These are phyloP conservation scores for Nicotiana sylvestris DNA, from an alignment of 257 asterid genomes.

Conservation along the genomic window DNA sequence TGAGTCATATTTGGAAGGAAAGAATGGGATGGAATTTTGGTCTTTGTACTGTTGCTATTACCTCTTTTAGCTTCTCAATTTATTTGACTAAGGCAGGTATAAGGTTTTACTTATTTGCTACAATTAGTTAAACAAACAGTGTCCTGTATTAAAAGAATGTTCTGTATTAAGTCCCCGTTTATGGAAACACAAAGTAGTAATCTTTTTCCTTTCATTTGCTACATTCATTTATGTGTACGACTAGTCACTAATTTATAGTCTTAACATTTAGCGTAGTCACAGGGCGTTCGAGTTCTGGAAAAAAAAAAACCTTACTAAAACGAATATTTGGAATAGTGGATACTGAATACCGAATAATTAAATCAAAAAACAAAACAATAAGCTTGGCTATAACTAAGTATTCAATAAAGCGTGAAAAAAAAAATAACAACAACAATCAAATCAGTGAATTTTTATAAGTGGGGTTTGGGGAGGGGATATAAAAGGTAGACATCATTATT, in stretches of 20 bases:
- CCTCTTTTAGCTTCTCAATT: background rate
- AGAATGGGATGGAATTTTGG: background rate
- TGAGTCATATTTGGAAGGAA: background rate
- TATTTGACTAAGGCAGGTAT: background rate
- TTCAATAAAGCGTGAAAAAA: too few relatives aligned
- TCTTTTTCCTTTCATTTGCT: background rate
- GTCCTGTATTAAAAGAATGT: slow-evolving; percentile 1
- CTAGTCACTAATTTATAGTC: background rate
- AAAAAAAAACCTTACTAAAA: too few relatives aligned
- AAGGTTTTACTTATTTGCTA: background rate
- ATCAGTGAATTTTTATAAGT: too few relatives aligned
- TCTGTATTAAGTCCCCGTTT: background rate
- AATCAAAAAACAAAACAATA: too few relatives aligned
- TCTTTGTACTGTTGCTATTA: background rate
- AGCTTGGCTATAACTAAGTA: too few relatives aligned
- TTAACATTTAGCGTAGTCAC: too few relatives aligned
- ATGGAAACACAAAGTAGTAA: background rate
- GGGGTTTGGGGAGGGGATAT: too few relatives aligned
- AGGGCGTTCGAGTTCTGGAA: too few relatives aligned
- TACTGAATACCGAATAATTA: too few relatives aligned
- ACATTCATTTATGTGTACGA: background rate
- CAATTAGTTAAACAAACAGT: slow-evolving; percentile 6
- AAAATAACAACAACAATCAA: too few relatives aligned
- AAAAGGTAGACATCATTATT: too few relatives aligned
- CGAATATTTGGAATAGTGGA: too few relatives aligned